Evolutionary conservation across 352 stramenopile species (phyloP), one percentile per base, ranked within the genome.

Genomic region (Phytopythium cucurbitacearum): DNA sequence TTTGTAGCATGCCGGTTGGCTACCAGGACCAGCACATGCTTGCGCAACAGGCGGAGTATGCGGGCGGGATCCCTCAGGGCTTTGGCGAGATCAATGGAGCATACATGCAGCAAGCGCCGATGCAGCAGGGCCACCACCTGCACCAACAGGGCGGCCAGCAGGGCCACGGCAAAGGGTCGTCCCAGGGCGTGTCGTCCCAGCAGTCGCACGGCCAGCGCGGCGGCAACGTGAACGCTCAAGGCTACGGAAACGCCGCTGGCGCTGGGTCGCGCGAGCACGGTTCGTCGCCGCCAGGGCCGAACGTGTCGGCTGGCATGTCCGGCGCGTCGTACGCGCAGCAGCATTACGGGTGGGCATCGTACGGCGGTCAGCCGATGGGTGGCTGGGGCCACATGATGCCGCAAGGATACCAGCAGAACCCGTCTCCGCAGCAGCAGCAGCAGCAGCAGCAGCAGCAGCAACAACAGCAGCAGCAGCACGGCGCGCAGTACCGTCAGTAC

Each of bases 21-120:
- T 94, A 91, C 65, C 85, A 92, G 60, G 85, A 94, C 48, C 82
- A 91, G 66, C 80, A 91, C 62, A 63, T 91, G 61, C 71, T 92
- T 37, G 67, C 66, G 16, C 84, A 92, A 60, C 78, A 90, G 60
- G 77, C 90, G 56, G 85, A 92, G 51, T 94, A 94, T 52, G 77
- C 71, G 11, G 80, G 77, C 11, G 71, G 65, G 33, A 73, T 93
- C 6, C 76, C 79, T 6, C 85, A 92, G 53, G 85, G 85, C 13
- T 94, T 94, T 56, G 85, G 82, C 37, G 85, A 94, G 53, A 90
- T 94, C 53, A 89, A 74, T 52, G 69, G 71, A 28, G 76, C 76
- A 13, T 91, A 92, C 60, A 69, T 88, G 42, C 82, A 88, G 62
- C 84, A 89, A 56, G 60, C 64, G 33, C 67, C 64, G 34, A 68